Percentiles rank a stretch among this genome's conserved stretches.
phyloP scores from a whole-genome alignment of 2,329 filamentous ascomycete genomes.

The Chrysoporthe puriensis region DNA sequence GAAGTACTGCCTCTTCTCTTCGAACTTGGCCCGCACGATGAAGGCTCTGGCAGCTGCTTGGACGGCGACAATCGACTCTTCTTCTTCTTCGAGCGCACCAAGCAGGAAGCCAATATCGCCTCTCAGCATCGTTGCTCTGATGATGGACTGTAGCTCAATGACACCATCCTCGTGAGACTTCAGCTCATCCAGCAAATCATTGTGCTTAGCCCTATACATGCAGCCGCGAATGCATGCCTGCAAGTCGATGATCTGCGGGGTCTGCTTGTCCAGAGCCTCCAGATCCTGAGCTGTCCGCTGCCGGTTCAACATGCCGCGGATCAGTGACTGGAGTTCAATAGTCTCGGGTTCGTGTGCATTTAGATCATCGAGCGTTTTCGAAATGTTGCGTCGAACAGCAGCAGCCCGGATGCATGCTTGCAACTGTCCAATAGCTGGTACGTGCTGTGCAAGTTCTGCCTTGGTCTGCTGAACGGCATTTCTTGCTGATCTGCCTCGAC shows the following conservation, averaged over 20 bases:
- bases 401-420: conserved; percentile 59
- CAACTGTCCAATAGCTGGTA: conserved; percentile 48
- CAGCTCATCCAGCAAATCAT: conserved; percentile 69
- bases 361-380: conserved; percentile 52
- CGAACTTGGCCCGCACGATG: conserved; percentile 74
- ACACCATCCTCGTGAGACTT: conserved; percentile 69
- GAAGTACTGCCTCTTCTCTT: conserved; percentile 86
- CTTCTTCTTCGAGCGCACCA: conserved; percentile 78
- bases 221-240: conserved; percentile 72
- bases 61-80: conserved; percentile 74
- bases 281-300: conserved; percentile 52
- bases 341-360: conserved; percentile 50
- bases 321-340: conserved; percentile 58
- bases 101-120: conserved; percentile 74
- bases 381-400: conserved; percentile 56
- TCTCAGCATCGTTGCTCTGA: conserved; percentile 79
- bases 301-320: conserved; percentile 65
- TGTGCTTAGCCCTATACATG: conserved; percentile 63
- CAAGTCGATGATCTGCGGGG: conserved; percentile 60
- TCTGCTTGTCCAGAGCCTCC: conserved; percentile 61
- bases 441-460: conserved; percentile 51
- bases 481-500: conserved; percentile 54
- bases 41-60: conserved; percentile 76
- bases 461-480: conserved; percentile 48
- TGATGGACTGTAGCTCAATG: conserved; percentile 72